These are phyloP conservation scores for Colletotrichum orbiculare DNA, from an alignment of 2,329 filamentous ascomycete species.

Conservation along the genomic window DNA sequence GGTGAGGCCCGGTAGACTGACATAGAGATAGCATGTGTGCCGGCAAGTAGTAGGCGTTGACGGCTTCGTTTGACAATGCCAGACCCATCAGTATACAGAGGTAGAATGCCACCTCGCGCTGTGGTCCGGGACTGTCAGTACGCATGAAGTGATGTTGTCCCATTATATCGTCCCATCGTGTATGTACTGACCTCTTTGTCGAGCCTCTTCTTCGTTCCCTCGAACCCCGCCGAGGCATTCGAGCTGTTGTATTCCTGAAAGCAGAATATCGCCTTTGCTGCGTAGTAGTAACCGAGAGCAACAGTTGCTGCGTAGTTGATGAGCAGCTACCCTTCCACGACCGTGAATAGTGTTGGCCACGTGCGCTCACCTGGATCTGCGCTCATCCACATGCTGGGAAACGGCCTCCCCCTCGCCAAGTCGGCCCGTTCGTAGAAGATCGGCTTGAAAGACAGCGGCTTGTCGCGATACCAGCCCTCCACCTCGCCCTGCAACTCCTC, in stretches of 20 bases:
- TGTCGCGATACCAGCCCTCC: slow-evolving; percentile 44
- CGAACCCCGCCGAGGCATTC: slow-evolving; percentile 19
- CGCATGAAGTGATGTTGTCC: neutral
- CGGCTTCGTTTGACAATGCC: slow-evolving; percentile 38
- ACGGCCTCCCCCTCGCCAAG: slow-evolving; percentile 41
- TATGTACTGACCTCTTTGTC: slow-evolving; percentile 27
- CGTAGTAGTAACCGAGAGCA: slow-evolving; percentile 51
- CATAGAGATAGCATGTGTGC: slow-evolving; percentile 40
- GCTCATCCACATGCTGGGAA: slow-evolving; percentile 50
- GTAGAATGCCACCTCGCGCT: slow-evolving; percentile 25
- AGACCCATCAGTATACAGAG: slow-evolving; percentile 39
- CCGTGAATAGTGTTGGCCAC: neutral
- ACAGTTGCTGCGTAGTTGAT: slow-evolving; percentile 41
- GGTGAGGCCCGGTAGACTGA: slow-evolving; percentile 31
- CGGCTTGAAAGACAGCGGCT: slow-evolving; percentile 46
- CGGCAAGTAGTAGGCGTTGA: slow-evolving; percentile 40
- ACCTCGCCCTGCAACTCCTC: slow-evolving; percentile 34
- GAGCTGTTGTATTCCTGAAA: slow-evolving; percentile 35
- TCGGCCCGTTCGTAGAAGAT: slow-evolving; percentile 45
- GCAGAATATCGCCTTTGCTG: slow-evolving; percentile 37
- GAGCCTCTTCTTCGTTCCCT: slow-evolving; percentile 22
- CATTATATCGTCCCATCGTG: neutral
- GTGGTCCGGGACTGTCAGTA: neutral
- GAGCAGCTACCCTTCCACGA: neutral
- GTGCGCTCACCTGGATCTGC: slow-evolving; percentile 44